Conservation (phyloP, 2,329 filamentous ascomycete species). For the Penicillium sp. region DNA sequence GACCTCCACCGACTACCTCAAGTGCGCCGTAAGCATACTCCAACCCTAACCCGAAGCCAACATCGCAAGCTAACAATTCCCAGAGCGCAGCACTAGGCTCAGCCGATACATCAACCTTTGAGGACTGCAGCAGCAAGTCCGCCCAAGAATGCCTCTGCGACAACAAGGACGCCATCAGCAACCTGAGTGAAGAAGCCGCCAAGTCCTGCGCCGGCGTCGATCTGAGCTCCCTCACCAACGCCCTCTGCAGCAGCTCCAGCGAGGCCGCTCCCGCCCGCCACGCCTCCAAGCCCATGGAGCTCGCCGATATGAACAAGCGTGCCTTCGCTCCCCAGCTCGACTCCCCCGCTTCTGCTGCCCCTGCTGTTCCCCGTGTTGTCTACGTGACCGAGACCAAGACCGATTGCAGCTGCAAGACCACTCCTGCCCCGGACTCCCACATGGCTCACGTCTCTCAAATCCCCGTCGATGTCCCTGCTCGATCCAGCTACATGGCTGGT, state of each 20-base stretch:
- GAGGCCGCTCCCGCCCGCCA: slow-evolving; percentile 16
- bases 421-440: neutral
- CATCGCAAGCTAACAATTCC: neutral
- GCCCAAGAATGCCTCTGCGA: slow-evolving; percentile 18
- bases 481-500: slow-evolving; percentile 12
- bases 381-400: slow-evolving; percentile 26
- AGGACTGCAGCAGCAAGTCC: slow-evolving; percentile 12
- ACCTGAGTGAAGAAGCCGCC: slow-evolving; percentile 3
- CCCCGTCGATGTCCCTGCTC: slow-evolving; percentile 19
- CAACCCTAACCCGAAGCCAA: too few species aligned
- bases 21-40: slow-evolving; percentile 21
- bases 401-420: slow-evolving; percentile 24
- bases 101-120: slow-evolving; percentile 10
- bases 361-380: slow-evolving; percentile 13
- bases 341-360: neutral
- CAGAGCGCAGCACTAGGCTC: slow-evolving; percentile 11
- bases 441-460: slow-evolving; percentile 22
- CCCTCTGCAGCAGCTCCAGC: slow-evolving; percentile 8
- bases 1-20: slow-evolving; percentile 7
- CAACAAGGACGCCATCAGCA: slow-evolving; percentile 16
- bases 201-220: slow-evolving; percentile 14
- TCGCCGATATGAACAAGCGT: slow-evolving; percentile 10
- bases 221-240: neutral
- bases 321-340: slow-evolving; percentile 11
- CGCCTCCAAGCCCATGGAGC: slow-evolving; percentile 23